These are phyloP conservation scores for Blastobotrys chiropterorum DNA, from an alignment of 805 yeast genomes.

Conservation along the genomic window DNA sequence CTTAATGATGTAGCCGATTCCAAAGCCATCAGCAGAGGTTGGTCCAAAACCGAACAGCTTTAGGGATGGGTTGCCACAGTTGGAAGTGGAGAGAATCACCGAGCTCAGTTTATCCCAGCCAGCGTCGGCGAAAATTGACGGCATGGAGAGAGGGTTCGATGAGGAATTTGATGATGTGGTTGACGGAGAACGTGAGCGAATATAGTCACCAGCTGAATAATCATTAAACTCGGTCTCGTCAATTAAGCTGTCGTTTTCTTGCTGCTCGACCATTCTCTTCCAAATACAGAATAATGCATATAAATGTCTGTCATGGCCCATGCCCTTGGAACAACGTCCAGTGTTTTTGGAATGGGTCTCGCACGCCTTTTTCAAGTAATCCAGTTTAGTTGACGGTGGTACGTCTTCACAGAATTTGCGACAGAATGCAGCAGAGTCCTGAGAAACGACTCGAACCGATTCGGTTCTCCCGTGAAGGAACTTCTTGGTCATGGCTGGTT, in stretches of 20 bases:
- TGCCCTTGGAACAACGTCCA: conserved; percentile 61
- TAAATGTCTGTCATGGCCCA: conserved; percentile 89
- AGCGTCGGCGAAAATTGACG: conserved; percentile 71
- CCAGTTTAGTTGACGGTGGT: conserved; percentile 52
- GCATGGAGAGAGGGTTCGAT: conserved; percentile 36
- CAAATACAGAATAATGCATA: conserved; percentile 84
- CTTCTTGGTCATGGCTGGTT: conserved; percentile 91
- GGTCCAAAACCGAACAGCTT: conserved; percentile 90
- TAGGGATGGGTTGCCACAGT: conserved; percentile 89
- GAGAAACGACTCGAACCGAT: conserved; percentile 79
- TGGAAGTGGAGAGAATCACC: conserved; percentile 73
- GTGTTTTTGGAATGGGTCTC: conserved; percentile 61
- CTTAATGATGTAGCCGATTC: conserved; percentile 87
- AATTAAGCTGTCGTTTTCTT: conserved; percentile 19
- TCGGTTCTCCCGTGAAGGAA: conserved; percentile 90
- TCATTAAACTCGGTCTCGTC: conserved; percentile 15
- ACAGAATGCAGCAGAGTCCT: conserved; percentile 74
- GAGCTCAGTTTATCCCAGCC: conserved; percentile 86
- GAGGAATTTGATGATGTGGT: conserved; percentile 16
- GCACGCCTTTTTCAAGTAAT: conserved; percentile 63
- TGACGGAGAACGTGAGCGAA: conserved; percentile 19
- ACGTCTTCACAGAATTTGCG: conserved; percentile 74
- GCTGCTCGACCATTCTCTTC: conserved; percentile 41
- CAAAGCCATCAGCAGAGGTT: conserved; percentile 82
- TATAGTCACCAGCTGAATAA: conserved; percentile 24